These are phyloP conservation scores for Lycium barbarum DNA, from an alignment of 257 asterid genomes.

Conservation along the genomic window DNA sequence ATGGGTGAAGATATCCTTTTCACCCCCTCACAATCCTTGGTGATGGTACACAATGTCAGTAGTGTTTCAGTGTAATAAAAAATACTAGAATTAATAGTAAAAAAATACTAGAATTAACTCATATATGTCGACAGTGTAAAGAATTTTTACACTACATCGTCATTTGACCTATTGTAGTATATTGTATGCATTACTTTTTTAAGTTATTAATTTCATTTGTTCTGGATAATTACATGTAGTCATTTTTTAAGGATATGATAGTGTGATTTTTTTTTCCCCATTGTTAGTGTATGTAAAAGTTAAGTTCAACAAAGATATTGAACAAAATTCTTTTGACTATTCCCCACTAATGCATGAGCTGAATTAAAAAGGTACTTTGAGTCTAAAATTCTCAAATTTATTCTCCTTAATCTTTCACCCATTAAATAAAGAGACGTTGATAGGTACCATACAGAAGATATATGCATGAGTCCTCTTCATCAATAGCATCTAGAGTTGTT, in stretches of 20 bases:
- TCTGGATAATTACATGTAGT: background rate
- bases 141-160: background rate
- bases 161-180: too few relatives aligned
- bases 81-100: too few relatives aligned
- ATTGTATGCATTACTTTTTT: background rate
- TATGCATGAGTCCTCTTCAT: constrained; percentile 13
- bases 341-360: constrained; percentile 10
- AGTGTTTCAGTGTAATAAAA: background rate
- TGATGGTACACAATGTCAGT: background rate
- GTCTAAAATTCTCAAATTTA: background rate
- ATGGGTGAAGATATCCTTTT: background rate
- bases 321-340: background rate
- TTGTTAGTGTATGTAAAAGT: background rate
- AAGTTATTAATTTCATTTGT: background rate
- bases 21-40: background rate
- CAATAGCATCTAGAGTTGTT: constrained; percentile 24
- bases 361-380: background rate
- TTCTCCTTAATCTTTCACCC: constrained; percentile 4
- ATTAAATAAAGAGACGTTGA: constrained; percentile 5
- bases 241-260: background rate
- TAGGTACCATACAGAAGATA: background rate
- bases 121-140: too few relatives aligned
- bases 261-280: too few relatives aligned
- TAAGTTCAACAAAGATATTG: background rate
- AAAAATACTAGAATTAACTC: too few relatives aligned